A percentile compares a stretch with the other conserved stretches of the same genome.
phyloP scores from a whole-genome alignment of 2,329 filamentous ascomycete species.

The Chaetomiaceae sp. region DNA sequence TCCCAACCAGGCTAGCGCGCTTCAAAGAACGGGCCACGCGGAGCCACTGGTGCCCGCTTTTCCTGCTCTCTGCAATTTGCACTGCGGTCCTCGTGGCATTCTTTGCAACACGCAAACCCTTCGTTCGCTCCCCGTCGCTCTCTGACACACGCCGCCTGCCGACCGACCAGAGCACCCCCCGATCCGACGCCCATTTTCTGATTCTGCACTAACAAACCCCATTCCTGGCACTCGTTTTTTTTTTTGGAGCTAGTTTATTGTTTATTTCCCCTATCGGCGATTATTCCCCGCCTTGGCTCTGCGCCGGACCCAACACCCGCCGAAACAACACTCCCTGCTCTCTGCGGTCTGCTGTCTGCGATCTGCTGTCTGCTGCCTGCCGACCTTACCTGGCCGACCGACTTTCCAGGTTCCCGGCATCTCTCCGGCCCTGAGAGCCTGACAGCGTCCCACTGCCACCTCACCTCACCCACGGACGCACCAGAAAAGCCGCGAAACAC shows the following conservation, averaged over 20 bases:
- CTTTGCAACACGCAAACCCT: constrained; percentile 23
- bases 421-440: too few species aligned
- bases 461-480: constrained; percentile 2
- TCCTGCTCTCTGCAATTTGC: constrained; percentile 18
- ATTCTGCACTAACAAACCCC: constrained; percentile 6
- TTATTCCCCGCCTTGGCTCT: constrained; percentile 9
- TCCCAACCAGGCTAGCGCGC: constrained; percentile 10
- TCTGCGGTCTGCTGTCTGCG: too few species aligned
- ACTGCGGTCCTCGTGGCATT: constrained; percentile 22
- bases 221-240: constrained; percentile 5
- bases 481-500: constrained; percentile 17
- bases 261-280: constrained; percentile 2
- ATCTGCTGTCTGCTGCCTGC: too few species aligned
- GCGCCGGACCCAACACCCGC: constrained; percentile 10
- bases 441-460: constrained; percentile 12
- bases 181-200: constrained; percentile 5
- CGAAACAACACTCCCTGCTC: too few species aligned
- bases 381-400: too few species aligned
- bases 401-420: too few species aligned
- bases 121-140: constrained; percentile 9
- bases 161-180: constrained; percentile 13
- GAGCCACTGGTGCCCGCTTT: constrained; percentile 20
- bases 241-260: neutral
- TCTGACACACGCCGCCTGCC: constrained; percentile 15
- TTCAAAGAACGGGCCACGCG: constrained; percentile 5